Conservation (phyloP, 139 green algal genomes). For the Chlorella sorokiniana region DNA sequence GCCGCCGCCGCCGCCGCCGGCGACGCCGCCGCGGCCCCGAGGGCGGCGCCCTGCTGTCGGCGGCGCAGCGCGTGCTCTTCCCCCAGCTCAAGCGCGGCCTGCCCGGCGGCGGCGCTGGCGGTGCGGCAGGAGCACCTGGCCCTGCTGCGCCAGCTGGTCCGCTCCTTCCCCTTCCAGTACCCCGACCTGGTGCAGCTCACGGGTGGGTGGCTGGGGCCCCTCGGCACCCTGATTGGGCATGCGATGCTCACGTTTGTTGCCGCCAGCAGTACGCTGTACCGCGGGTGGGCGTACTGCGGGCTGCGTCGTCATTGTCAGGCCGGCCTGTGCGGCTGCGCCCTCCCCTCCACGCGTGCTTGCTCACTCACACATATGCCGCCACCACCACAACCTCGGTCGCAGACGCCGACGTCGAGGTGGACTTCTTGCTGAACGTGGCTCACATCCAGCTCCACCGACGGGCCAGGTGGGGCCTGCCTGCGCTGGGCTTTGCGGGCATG, state of each 20-base stretch:
- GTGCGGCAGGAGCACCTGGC: slow-evolving; percentile 81
- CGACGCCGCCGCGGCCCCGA: neutral
- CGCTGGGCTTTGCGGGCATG: too few species aligned
- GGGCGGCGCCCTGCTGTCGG: slow-evolving; percentile 17
- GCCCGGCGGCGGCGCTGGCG: slow-evolving; percentile 42
- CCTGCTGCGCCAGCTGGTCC: slow-evolving; percentile 64
- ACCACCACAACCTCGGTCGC: neutral
- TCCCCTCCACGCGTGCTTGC: too few species aligned
- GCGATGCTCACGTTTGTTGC: too few species aligned
- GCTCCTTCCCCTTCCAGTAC: slow-evolving; percentile 55
- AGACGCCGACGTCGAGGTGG: slow-evolving; percentile 66
- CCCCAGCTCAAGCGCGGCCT: slow-evolving; percentile 63
- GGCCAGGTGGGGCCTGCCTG: slow-evolving; percentile 9
- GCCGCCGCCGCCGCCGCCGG: neutral
- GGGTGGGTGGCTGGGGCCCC: neutral
- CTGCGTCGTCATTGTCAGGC: too few species aligned
- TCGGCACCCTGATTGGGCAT: too few species aligned
- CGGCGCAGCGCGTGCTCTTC: slow-evolving; percentile 60
- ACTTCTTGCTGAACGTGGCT: slow-evolving; percentile 82
- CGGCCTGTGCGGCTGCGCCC: too few species aligned
- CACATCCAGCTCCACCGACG: slow-evolving; percentile 87
- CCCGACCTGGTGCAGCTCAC: slow-evolving; percentile 60
- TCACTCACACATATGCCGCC: too few species aligned
- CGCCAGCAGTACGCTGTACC: too few species aligned
- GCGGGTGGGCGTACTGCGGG: too few species aligned